A percentile compares a stretch with the other conserved stretches of the same genome.
Evolutionary conservation across 108 stramenopile species (phyloP).

Genomic region (Pseudonitzschia multiseries): DNA sequence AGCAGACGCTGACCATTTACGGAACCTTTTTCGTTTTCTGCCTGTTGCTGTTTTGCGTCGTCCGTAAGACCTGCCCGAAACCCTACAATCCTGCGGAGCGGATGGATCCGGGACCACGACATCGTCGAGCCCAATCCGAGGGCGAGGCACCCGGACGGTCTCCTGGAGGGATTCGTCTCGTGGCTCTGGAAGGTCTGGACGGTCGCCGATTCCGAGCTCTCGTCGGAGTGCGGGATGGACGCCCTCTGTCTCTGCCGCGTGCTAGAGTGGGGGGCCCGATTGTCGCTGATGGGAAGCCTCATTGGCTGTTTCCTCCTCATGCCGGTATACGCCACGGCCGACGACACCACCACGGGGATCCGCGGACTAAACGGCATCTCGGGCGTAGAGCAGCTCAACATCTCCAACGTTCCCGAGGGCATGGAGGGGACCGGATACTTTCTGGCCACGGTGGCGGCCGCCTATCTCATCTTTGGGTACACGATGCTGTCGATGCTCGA

Average conservation of each 20-base stretch:
- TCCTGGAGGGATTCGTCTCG: constrained; percentile 44
- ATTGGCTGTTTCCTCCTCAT: constrained; percentile 42
- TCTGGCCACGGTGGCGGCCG: constrained; percentile 52
- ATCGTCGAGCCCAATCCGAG: neutral
- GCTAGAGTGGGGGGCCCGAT: constrained; percentile 53
- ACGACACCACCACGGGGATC: constrained; percentile 3
- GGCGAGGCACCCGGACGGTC: constrained; percentile 1
- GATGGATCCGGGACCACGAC: neutral
- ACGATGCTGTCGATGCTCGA: constrained; percentile 58
- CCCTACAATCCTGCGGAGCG: constrained; percentile 56
- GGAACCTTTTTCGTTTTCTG: constrained; percentile 49
- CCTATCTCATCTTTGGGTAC: constrained; percentile 65
- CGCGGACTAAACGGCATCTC: too few species aligned
- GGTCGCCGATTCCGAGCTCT: constrained; percentile 52
- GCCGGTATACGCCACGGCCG: constrained; percentile 40
- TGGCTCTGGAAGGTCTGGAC: constrained; percentile 63
- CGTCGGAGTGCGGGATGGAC: constrained; percentile 64
- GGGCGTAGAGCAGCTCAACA: constrained; percentile 28
- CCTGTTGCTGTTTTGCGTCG: constrained; percentile 43
- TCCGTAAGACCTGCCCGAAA: constrained; percentile 45
- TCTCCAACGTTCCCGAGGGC: constrained; percentile 50
- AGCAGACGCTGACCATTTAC: constrained; percentile 47
- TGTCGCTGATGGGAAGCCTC: constrained; percentile 46
- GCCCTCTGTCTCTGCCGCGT: constrained; percentile 53
- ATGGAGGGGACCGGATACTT: constrained; percentile 21